phyloP scores from a whole-genome alignment of 1,284 basidiomycete species.

The Puccinia triticina region DNA sequence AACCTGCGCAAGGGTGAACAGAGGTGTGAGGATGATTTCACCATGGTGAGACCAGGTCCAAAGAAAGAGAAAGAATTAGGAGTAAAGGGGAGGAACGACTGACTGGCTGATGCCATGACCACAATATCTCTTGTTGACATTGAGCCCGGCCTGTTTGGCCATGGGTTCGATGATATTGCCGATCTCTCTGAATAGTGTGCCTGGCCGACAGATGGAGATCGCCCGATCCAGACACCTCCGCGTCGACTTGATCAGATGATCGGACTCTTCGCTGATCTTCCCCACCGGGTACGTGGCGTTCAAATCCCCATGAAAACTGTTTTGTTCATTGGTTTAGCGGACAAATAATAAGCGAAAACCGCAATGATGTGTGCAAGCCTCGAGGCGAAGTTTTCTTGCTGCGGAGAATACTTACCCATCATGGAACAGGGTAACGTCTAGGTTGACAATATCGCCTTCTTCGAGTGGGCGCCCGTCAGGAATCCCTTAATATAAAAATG shows the following conservation, averaged over 20 bases:
- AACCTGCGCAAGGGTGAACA: slow-evolving; percentile 60
- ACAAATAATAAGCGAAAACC: neutral
- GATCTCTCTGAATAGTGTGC: slow-evolving; percentile 64
- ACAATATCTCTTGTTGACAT: slow-evolving; percentile 82
- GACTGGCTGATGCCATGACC: slow-evolving; percentile 83
- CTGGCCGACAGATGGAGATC: slow-evolving; percentile 64
- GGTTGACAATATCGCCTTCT: slow-evolving; percentile 91
- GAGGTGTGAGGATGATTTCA: slow-evolving; percentile 62
- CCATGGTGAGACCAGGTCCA: neutral
- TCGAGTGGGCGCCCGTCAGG: slow-evolving; percentile 81
- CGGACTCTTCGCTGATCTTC: slow-evolving; percentile 76
- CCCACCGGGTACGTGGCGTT: slow-evolving; percentile 87
- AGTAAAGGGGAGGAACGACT: neutral
- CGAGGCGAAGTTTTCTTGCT: neutral
- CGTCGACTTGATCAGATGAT: slow-evolving; percentile 77
- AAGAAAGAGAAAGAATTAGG: slow-evolving; percentile 69
- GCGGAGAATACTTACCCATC: slow-evolving; percentile 47
- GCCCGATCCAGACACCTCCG: slow-evolving; percentile 80
- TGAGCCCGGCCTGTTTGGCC: slow-evolving; percentile 75
- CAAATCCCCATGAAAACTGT: slow-evolving; percentile 81
- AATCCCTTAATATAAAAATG: slow-evolving; percentile 66
- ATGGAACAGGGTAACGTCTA: slow-evolving; percentile 70
- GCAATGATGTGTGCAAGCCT: neutral
- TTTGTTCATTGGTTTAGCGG: slow-evolving; percentile 39
- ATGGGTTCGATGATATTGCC: slow-evolving; percentile 71